Evolutionary conservation across 1,284 basidiomycete genomes (phyloP).

Genomic region (Apiotrichum siamense): DNA sequence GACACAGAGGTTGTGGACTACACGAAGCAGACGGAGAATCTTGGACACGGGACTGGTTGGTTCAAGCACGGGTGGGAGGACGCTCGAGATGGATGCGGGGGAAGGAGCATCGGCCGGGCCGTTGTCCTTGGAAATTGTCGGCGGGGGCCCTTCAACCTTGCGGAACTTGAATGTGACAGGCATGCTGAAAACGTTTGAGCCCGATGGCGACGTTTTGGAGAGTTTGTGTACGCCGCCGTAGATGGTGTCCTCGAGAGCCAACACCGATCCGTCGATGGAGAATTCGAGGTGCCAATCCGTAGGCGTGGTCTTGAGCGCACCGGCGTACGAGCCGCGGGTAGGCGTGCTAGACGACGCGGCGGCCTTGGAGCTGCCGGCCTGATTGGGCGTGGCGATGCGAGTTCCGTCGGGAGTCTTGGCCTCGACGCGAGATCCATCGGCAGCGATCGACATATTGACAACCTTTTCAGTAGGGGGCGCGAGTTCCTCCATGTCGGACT

Average conservation of each 20-base stretch:
- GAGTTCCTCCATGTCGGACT: constrained; percentile 57
- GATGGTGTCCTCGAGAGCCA: constrained; percentile 83
- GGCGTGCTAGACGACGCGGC: constrained; percentile 28
- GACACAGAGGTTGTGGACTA: constrained; percentile 72
- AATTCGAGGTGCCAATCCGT: constrained; percentile 97
- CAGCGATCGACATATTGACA: constrained; percentile 71
- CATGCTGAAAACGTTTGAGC: constrained; percentile 16
- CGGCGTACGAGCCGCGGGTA: constrained; percentile 73
- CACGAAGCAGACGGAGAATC: constrained; percentile 81
- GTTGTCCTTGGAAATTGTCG: constrained; percentile 30
- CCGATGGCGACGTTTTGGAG: constrained; percentile 10
- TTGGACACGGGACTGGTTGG: constrained; percentile 80
- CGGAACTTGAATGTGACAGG: constrained; percentile 68
- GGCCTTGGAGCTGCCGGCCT: constrained; percentile 19
- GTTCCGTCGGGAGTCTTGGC: constrained; percentile 96
- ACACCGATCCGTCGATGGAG: constrained; percentile 74
- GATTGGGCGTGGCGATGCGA: constrained; percentile 76
- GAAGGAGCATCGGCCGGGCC: constrained; percentile 32
- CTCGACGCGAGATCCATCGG: constrained; percentile 86
- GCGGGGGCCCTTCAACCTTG: constrained; percentile 78
- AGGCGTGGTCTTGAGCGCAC: constrained; percentile 84
- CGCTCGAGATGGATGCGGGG: constrained; percentile 33
- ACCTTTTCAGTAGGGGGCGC: constrained; percentile 64
- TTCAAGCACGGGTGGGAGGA: constrained; percentile 64
- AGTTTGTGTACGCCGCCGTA: constrained; percentile 80